These are phyloP conservation scores for Pythium sp. DNA, from an alignment of 352 stramenopile species.

Conservation along the genomic window DNA sequence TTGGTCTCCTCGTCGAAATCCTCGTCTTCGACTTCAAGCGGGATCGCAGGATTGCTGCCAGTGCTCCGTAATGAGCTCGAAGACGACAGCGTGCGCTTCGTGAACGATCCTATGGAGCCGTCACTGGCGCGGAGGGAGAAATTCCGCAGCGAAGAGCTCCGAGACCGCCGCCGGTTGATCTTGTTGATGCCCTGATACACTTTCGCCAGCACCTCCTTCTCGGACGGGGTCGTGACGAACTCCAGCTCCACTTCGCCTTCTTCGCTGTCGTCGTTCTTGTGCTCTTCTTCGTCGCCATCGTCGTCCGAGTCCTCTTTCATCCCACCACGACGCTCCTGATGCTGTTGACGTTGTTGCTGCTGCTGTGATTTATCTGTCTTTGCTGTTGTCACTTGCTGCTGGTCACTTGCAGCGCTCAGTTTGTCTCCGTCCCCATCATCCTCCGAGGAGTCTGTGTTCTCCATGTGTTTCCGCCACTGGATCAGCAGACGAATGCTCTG, in stretches of 20 bases:
- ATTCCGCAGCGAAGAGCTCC: slow-evolving; percentile 55
- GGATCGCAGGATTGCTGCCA: slow-evolving; percentile 32
- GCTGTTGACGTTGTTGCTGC: slow-evolving; percentile 21
- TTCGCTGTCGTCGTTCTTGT: slow-evolving; percentile 24
- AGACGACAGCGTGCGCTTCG: slow-evolving; percentile 48
- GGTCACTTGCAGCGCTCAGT: neutral
- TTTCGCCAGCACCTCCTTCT: slow-evolving; percentile 68
- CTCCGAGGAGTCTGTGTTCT: slow-evolving; percentile 8
- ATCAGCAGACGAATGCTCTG: slow-evolving; percentile 74
- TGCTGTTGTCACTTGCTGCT: neutral
- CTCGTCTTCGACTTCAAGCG: slow-evolving; percentile 18
- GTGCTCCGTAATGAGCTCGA: slow-evolving; percentile 55
- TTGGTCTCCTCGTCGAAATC: slow-evolving; percentile 17
- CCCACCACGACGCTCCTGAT: slow-evolving; percentile 13
- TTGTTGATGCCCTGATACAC: slow-evolving; percentile 69
- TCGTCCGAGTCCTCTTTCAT: slow-evolving; percentile 14
- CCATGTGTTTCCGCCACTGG: slow-evolving; percentile 58
- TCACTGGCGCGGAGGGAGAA: slow-evolving; percentile 46
- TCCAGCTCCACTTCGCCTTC: slow-evolving; percentile 42
- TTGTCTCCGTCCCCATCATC: slow-evolving; percentile 17
- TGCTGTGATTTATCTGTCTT: slow-evolving; percentile 3
- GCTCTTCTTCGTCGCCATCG: slow-evolving; percentile 18
- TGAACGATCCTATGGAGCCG: slow-evolving; percentile 28
- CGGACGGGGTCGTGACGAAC: slow-evolving; percentile 66
- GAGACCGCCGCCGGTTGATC: slow-evolving; percentile 68